phyloP scores from a whole-genome alignment of 495 filamentous ascomycete species.

The Neurospora sp. region DNA sequence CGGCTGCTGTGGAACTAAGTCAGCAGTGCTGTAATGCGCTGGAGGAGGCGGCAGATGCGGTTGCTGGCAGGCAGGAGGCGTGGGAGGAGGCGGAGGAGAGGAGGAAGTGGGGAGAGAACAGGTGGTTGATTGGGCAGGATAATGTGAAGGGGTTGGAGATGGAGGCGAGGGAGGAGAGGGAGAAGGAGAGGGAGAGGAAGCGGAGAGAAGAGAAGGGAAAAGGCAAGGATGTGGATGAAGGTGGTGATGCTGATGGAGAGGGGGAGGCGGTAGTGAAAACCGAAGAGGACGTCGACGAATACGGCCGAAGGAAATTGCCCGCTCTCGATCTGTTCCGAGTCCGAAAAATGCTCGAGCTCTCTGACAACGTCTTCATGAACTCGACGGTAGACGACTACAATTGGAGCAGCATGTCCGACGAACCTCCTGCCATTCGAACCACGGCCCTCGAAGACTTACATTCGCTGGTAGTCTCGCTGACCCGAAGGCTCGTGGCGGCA shows the following conservation, averaged over 20 bases:
- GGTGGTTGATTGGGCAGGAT: not conserved
- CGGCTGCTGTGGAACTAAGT: slow-evolving; percentile 65
- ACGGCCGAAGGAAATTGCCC: slow-evolving; percentile 29
- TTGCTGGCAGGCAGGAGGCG: slow-evolving; percentile 47
- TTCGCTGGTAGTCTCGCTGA: slow-evolving; percentile 53
- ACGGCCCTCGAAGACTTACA: slow-evolving; percentile 67
- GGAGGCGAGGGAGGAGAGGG: not conserved
- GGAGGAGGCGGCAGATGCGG: slow-evolving; percentile 52
- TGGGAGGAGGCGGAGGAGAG: slow-evolving; percentile 45
- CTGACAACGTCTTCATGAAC: slow-evolving; percentile 71
- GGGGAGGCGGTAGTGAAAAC: slow-evolving; percentile 3
- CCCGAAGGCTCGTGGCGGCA: slow-evolving; percentile 56
- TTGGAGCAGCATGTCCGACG: slow-evolving; percentile 44
- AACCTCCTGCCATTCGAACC: slow-evolving; percentile 52
- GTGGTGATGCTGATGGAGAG: slow-evolving; percentile 7
- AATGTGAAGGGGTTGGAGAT: not conserved
- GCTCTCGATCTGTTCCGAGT: slow-evolving; percentile 46
- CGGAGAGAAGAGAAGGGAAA: slow-evolving; percentile 15
- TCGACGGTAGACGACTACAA: slow-evolving; percentile 49
- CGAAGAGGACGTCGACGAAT: slow-evolving; percentile 16
- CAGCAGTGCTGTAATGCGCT: slow-evolving; percentile 53
- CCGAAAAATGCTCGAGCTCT: slow-evolving; percentile 52
- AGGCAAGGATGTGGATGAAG: not conserved
- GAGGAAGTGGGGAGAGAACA: slow-evolving; percentile 32
- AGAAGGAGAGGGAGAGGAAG: slow-evolving; percentile 18